phyloP scores from a whole-genome alignment of 495 filamentous ascomycete species.

The Sphaerosporella brunnea region DNA sequence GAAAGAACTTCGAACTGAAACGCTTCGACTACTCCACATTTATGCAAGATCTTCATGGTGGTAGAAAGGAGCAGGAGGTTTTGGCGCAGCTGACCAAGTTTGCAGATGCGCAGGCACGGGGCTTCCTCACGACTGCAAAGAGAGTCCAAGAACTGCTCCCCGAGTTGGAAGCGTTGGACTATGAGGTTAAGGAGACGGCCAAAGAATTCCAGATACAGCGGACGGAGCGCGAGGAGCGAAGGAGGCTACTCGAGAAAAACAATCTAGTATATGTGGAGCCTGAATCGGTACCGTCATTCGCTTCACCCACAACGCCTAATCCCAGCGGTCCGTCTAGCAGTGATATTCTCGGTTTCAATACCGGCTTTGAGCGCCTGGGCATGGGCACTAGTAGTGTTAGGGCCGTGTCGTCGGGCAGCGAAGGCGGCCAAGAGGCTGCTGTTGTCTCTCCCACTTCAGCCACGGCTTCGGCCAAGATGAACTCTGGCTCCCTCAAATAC shows the following conservation, averaged over 20 bases:
- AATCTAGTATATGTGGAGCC: conserved; percentile 66
- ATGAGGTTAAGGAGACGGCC: conserved; percentile 76
- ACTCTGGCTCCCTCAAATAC: conserved; percentile 30
- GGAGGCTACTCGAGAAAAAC: conserved; percentile 73
- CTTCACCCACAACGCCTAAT: conserved; percentile 15
- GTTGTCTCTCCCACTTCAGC: conserved; percentile 16
- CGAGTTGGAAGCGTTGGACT: conserved; percentile 77
- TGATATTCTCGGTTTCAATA: conserved; percentile 22
- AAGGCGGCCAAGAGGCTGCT: conserved; percentile 14
- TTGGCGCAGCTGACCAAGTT: conserved; percentile 90
- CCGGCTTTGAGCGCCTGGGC: conserved; percentile 23
- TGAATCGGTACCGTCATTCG: conserved; percentile 32
- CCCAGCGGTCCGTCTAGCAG: conserved; percentile 8
- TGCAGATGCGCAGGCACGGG: conserved; percentile 74
- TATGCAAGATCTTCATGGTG: conserved; percentile 95
- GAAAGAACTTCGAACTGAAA: conserved; percentile 86
- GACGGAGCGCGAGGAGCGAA: conserved; percentile 84
- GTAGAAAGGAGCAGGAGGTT: conserved; percentile 93
- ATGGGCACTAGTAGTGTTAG: conserved; percentile 24
- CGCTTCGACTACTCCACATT: conserved; percentile 98
- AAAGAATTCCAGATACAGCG: conserved; percentile 90
- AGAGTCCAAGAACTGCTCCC: conserved; percentile 78
- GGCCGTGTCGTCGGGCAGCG: conserved; percentile 22
- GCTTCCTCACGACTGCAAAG: conserved; percentile 62
- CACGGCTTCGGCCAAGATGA: conserved; percentile 28